A percentile compares a stretch with the other conserved stretches of the same genome.
Evolutionary conservation across 306 rosid genomes (phyloP).

Genomic region (Carpinus viminea): DNA sequence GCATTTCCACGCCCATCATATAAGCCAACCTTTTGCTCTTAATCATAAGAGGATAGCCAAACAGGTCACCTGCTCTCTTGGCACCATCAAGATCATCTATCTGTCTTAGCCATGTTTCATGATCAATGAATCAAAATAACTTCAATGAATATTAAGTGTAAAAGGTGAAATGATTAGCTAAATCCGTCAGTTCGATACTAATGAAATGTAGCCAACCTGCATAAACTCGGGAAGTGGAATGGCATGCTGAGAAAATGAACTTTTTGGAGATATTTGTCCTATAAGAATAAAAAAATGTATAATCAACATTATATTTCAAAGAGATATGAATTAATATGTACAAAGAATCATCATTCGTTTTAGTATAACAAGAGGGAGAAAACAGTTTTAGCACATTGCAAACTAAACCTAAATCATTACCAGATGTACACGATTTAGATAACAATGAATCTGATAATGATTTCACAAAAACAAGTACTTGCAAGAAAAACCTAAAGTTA

Average conservation of each 20-base stretch:
- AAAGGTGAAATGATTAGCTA: background rate
- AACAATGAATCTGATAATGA: no score
- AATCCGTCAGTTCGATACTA: background rate
- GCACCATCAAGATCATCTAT: constrained; percentile 72
- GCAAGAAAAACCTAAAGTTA: background rate
- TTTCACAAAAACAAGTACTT: background rate
- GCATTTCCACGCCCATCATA: constrained; percentile 95
- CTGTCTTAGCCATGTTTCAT: constrained; percentile 39
- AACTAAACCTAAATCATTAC: background rate
- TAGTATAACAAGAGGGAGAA: background rate
- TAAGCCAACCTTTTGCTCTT: constrained; percentile 91
- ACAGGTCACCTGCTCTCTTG: constrained; percentile 64
- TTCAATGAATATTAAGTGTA: background rate
- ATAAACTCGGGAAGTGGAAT: constrained; percentile 3
- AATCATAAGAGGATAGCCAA: constrained; percentile 91
- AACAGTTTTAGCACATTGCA: background rate
- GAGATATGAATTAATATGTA: background rate
- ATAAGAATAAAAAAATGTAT: constrained; percentile 14
- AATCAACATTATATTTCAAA: background rate
- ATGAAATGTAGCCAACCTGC: background rate
- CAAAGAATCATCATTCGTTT: background rate
- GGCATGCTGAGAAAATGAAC: constrained; percentile 64
- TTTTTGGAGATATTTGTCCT: constrained; percentile 86
- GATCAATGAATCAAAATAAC: constrained; percentile 15
- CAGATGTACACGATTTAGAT: no score